Evolutionary conservation across 2,329 filamentous ascomycete genomes (phyloP).

Genomic region (Mariannaea sp.): DNA sequence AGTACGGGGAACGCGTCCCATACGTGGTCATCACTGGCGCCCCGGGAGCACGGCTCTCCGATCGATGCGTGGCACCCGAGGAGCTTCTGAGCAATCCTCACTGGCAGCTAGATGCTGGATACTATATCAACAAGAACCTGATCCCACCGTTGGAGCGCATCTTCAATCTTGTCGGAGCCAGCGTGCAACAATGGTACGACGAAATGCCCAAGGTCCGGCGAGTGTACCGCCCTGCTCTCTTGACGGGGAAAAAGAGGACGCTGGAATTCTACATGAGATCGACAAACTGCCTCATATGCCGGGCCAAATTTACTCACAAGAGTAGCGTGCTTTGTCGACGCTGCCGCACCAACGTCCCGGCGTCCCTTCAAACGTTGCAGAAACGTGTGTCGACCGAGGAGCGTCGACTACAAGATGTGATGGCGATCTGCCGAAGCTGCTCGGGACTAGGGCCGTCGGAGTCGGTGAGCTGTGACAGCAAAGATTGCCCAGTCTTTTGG

Average conservation of each 20-base stretch:
- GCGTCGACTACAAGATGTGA: conserved; percentile 64
- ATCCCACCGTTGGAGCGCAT: conserved; percentile 95
- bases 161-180: conserved; percentile 93
- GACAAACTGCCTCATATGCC: conserved; percentile 78
- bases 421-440: conserved; percentile 79
- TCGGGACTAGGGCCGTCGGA: conserved; percentile 74
- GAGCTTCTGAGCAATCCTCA: conserved; percentile 77
- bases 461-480: conserved; percentile 83
- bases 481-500: conserved; percentile 94
- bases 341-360: conserved; percentile 60
- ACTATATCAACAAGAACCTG: conserved; percentile 95
- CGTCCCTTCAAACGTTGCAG: conserved; percentile 68
- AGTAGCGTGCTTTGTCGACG: conserved; percentile 57
- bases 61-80: conserved; percentile 89
- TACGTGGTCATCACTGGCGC: conserved; percentile 92
- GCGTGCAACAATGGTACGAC: conserved; percentile 89
- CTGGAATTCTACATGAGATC: conserved; percentile 93
- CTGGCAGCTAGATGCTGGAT: conserved; percentile 86
- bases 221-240: conserved; percentile 51
- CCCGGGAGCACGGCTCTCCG: conserved; percentile 81
- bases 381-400: conserved; percentile 67
- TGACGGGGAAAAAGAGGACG: conserved; percentile 63
- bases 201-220: conserved; percentile 93
- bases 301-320: conserved; percentile 36
- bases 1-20: conserved; percentile 92